Evolutionary conservation across 768 basidiomycete species (phyloP), one percentile per base, ranked within the genome.

Genomic region (Paxillus involutus): DNA sequence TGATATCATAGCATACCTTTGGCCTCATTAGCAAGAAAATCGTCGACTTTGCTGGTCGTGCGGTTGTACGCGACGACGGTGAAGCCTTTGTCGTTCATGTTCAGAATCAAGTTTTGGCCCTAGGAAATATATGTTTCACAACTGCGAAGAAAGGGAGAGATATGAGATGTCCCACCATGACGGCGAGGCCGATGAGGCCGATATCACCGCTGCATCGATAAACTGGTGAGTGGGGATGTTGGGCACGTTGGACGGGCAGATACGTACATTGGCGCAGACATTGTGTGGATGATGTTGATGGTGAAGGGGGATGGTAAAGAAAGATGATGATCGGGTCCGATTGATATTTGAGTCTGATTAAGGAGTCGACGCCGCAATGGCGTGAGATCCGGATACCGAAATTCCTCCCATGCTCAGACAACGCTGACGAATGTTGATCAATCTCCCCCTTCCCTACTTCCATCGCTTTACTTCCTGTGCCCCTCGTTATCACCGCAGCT

Each of bases 21-120:
- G 61, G 97, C 97, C 76, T 98, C 93, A 72, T 98, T 94, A 58
- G 81, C 87, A 57, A 99, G 85, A 84, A 99, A 99, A 69, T 81
- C 70, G 72, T 98, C 95, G 66, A 99, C 94, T 75, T 99, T 99
- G 77, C 84, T 86, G 58, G 87, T 89, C 41, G 97, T 98, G 65
- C 97, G 89, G 82, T 99, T 99, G 78, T 90, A 99, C 12, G 92
- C 94, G 62, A 94, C 88, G 65, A 99, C 97, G 60, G 78, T 94
- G 80, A 94, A 99, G 49, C 97, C 97, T 76, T 99, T 99, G 81
- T 99, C 97, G 73, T 97, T 97, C 92, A 97, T 98, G 80, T 98
- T 97, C 64, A 98, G 79, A 72, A 97, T 95, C 70, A 97, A 73
- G 73, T 96, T 97, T 85, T 96, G 94, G 67, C 93, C 94, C 93